phyloP scores from a whole-genome alignment of 139 green algal species.

The Zygnema circumcarinatum region DNA sequence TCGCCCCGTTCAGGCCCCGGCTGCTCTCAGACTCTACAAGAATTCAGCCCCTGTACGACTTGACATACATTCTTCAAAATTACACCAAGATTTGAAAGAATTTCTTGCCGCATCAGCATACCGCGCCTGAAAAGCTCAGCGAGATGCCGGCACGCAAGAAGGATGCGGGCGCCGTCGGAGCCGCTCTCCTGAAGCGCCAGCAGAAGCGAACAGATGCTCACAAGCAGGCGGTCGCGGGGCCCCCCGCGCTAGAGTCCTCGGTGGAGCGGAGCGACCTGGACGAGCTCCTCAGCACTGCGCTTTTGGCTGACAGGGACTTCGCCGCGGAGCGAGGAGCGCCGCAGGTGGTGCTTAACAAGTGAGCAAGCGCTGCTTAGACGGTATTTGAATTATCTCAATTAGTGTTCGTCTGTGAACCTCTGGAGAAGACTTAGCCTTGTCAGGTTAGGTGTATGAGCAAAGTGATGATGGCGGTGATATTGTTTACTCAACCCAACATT shows the following conservation, averaged over 20 bases:
- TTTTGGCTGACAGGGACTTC: conserved; percentile 88
- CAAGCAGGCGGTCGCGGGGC: not conserved
- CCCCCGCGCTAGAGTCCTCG: conserved; percentile 77
- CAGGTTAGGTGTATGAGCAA: not conserved
- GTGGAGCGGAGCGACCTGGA: conserved; percentile 90
- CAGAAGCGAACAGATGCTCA: not conserved
- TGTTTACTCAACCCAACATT: no score
- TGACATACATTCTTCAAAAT: no score
- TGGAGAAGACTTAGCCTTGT: not conserved
- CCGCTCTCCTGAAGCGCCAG: not conserved
- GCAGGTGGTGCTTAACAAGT: conserved; percentile 45
- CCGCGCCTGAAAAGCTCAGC: no score
- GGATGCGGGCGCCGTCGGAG: not conserved
- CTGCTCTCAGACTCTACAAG: no score
- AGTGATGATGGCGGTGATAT: not conserved
- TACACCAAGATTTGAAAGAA: no score
- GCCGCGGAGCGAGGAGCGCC: conserved; percentile 72
- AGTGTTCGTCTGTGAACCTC: not conserved
- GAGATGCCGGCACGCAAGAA: not conserved
- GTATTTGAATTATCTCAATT: not conserved
- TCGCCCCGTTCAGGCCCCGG: no score
- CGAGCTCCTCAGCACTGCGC: conserved; percentile 91
- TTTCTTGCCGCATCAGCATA: no score
- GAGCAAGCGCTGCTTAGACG: not conserved
- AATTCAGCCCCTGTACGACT: no score